Evolutionary conservation across 1,139 yeast genomes (phyloP), one percentile per base, ranked within the genome.

Genomic region (Scheffersomyces titani): DNA sequence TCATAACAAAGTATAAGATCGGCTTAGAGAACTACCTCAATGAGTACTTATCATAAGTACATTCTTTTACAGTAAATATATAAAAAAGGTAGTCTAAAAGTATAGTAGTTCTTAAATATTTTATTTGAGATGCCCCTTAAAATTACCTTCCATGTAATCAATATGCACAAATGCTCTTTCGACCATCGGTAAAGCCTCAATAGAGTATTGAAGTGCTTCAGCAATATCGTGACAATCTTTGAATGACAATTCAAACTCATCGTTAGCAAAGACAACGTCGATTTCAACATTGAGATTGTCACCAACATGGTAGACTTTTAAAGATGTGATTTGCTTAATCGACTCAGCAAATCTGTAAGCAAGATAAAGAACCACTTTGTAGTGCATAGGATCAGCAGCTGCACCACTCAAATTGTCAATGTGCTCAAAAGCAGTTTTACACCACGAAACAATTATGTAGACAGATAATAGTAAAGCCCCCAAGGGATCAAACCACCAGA

Each of bases 141-240:
- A 83, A 61, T 83, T 83, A 9, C 83, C 82, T 56, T 78, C 84
- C 79, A 80, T 80, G 63, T 89, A 89, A 65, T 90, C 96, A 48
- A 90, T 80, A 68, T 90, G 96, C 13, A 89, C 96, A 76, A 87
- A 90, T 2, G 94, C 92, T 54, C 96, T 77, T 68, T 89, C 94
- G 2, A 90, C 92, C 71, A 79, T 83, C 0, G 94, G 92, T 55
- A 90, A 74, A 0, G 92, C 85, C 64, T 90, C 96, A 49, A 90
- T 78, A 1, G 96, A 90, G 66, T 89, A 90, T 70, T 90, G 96
- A 51, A 90, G 73, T 0, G 93, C 88, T 69, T 90, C 96, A 5
- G 92, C 96, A 49, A 89, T 79, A 69, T 90, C 96, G 69, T 90
- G 96, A 56, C 88, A 79, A 65, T 90, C 96, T 58, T 87, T 82